Base-by-base conservation (phyloP, 108 stramenopile genomes). In the Nitzschia inconspicua region DNA sequence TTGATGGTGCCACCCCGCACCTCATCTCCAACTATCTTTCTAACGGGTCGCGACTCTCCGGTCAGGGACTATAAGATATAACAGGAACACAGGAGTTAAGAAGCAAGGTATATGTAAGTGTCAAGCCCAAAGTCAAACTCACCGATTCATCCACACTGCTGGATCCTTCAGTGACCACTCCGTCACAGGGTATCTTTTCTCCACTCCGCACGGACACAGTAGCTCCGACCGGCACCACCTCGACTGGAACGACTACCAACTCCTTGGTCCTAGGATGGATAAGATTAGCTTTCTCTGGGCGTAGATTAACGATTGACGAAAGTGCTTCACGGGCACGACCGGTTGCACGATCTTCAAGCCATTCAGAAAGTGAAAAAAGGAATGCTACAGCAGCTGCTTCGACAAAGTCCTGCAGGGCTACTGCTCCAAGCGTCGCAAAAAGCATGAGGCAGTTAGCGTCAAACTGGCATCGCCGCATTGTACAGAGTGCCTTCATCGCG, bases 131-230 rank as follows among this genome's bases (percentile, higher is more conserved):
- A n/a, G n/a, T n/a, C n/a, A n/a, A n/a, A n/a, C n/a, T n/a, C n/a
- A n/a, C n/a, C n/a, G 80, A 79, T 47, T 89, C 88, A 50, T 89
- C 88, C 8, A 85, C 72, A 11, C 72, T 60, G 8, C 84, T 82
- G 26, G 30, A 36, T 9, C 88, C 88, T 60, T 85, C 82, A 7
- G 93, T 40, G 3, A 98, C 87, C 24, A 78, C 60, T 20, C 95
- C 96, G 66, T 98, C 98, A 43, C 87, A 89, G 0, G 98, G 96
- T 1, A 98, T 72, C 64, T 93, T 94, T 39, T 93, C 91, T 14
- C 97, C 95, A 4, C 91, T 77, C 43, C 77, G 48, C 14, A 97
- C 93, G 19, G 86, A 79, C 13, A 97, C 83, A 10, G 91, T 18
- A 7, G 88, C 76, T 27, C 97, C 97, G 1, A 81, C 78, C 7